phyloP scores from a whole-genome alignment of 768 basidiomycete genomes.

The Naganishia vaughanmartiniae region DNA sequence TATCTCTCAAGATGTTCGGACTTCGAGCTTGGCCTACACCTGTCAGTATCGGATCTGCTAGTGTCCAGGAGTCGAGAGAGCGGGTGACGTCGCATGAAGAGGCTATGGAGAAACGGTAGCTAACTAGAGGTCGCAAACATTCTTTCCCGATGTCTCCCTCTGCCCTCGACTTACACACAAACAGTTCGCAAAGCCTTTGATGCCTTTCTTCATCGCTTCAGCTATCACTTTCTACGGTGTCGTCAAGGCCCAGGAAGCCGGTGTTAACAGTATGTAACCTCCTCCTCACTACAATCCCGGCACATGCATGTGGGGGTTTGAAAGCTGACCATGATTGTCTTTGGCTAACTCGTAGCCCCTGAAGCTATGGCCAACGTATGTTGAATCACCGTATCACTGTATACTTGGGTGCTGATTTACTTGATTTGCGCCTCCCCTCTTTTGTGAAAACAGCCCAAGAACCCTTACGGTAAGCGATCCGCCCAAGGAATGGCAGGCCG shows the following conservation, averaged over 20 bases:
- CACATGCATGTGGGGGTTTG: not conserved
- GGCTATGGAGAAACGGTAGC: not conserved
- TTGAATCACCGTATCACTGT: not conserved
- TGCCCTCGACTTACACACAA: not conserved
- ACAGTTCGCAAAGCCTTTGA: constrained; percentile 49
- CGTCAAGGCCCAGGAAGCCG: constrained; percentile 43
- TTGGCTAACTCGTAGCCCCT: constrained; percentile 33
- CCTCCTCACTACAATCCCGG: no score
- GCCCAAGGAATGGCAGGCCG: not conserved
- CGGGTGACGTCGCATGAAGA: not conserved
- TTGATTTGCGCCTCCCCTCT: not conserved
- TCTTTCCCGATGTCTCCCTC: not conserved
- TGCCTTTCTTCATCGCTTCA: constrained; percentile 47
- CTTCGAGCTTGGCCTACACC: constrained; percentile 52
- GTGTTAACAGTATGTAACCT: constrained; percentile 41
- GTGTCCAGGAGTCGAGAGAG: not conserved
- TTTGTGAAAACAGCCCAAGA: constrained; percentile 38
- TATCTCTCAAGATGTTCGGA: constrained; percentile 43
- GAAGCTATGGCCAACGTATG: constrained; percentile 42
- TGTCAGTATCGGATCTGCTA: constrained; percentile 34
- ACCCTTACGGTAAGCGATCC: constrained; percentile 42
- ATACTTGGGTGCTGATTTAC: not conserved
- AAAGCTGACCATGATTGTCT: not conserved
- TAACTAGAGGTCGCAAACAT: constrained; percentile 19
- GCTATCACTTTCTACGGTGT: constrained; percentile 44